These are phyloP conservation scores for Dendrobium officinale DNA, from an alignment of 106 monocot genomes.

Conservation along the genomic window DNA sequence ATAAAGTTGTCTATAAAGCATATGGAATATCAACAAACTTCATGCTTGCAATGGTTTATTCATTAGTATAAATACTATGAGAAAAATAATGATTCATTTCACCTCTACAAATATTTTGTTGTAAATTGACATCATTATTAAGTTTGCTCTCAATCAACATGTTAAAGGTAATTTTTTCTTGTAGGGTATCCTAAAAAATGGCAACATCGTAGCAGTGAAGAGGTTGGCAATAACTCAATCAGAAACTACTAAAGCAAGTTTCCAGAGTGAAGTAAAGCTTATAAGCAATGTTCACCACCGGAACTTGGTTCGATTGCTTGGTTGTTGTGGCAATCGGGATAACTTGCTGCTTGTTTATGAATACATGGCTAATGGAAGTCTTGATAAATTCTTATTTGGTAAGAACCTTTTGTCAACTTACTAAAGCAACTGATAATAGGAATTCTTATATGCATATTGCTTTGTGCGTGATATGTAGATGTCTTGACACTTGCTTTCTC, in stretches of 20 bases:
- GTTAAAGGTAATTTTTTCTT: slow-evolving; percentile 5
- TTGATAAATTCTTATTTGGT: slow-evolving; percentile 71
- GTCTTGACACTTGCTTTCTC: background rate
- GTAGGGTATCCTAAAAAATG: slow-evolving; percentile 54
- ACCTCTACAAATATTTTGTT: background rate
- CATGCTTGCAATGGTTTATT: background rate
- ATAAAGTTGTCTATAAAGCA: background rate
- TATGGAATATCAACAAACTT: background rate
- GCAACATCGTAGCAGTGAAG: slow-evolving; percentile 58
- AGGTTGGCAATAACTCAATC: slow-evolving; percentile 35
- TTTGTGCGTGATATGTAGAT: background rate
- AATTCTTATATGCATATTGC: background rate
- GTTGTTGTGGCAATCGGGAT: slow-evolving; percentile 49
- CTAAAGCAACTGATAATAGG: background rate
- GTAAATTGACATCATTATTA: background rate
- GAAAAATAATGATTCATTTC: background rate
- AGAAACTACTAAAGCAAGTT: slow-evolving; percentile 29
- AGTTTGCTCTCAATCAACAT: background rate
- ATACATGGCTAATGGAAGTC: slow-evolving; percentile 69
- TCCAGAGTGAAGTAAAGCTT: slow-evolving; percentile 64
- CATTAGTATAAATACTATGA: background rate
- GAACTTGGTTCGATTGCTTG: slow-evolving; percentile 57
- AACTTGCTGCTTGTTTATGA: slow-evolving; percentile 69
- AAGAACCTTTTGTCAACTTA: background rate
- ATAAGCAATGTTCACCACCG: slow-evolving; percentile 81